A percentile compares a stretch with the other conserved stretches of the same genome.
Conservation (phyloP, 164 flowering plant genomes). For the Magnolia sinica region DNA sequence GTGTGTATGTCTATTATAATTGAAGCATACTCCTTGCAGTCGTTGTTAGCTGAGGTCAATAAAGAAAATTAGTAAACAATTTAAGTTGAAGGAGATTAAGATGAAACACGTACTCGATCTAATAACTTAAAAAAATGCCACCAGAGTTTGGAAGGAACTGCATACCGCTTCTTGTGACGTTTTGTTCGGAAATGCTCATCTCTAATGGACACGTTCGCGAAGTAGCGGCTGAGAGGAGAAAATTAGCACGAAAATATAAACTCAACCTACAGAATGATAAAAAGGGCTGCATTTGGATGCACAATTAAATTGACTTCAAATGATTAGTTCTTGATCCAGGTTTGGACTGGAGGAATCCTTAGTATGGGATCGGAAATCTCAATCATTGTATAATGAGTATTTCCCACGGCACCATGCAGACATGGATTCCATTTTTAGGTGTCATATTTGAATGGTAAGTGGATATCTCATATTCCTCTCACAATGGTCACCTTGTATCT, state of each 20-base stretch:
- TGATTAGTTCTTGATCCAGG: background rate
- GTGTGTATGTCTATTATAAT: too few species aligned
- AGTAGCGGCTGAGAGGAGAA: conserved; percentile 63
- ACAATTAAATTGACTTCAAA: too few species aligned
- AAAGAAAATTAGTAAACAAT: too few species aligned
- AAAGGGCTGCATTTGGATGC: background rate
- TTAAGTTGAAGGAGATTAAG: background rate
- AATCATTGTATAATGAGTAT: background rate
- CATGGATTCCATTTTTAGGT: too few species aligned
- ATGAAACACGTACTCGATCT: background rate
- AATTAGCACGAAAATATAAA: background rate
- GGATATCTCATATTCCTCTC: too few species aligned
- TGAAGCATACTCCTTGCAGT: too few species aligned
- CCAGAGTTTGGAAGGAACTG: background rate
- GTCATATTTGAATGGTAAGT: too few species aligned
- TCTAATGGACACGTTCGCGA: conserved; percentile 59
- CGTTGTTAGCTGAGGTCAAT: background rate
- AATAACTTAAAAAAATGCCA: background rate
- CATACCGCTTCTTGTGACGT: conserved; percentile 83
- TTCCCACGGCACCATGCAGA: background rate
- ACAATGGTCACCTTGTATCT: too few species aligned
- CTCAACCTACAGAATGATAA: background rate
- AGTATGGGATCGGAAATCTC: background rate
- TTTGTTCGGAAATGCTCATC: conserved; percentile 92
- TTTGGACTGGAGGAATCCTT: background rate